Evolutionary conservation across 2,329 filamentous ascomycete genomes (phyloP).

Genomic region (Byssochlamys sp.): DNA sequence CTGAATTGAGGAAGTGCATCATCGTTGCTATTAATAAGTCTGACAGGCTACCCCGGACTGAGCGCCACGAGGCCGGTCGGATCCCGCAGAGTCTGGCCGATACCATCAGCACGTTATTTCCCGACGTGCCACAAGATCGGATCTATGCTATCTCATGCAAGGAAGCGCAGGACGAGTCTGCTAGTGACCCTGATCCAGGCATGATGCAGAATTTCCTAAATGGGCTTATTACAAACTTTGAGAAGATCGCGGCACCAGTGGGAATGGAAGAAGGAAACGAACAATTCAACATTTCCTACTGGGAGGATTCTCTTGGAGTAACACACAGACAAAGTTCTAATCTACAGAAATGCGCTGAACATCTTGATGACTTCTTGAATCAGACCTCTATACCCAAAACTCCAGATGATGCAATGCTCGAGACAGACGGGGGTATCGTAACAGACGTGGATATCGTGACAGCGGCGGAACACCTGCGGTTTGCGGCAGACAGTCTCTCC

Average conservation of each 20-base stretch:
- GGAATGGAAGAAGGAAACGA: slow-evolving; percentile 24
- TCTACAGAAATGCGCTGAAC: slow-evolving; percentile 59
- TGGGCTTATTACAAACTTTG: slow-evolving; percentile 59
- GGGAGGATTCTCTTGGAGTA: slow-evolving; percentile 78
- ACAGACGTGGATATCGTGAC: slow-evolving; percentile 66
- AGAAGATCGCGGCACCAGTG: slow-evolving; percentile 31
- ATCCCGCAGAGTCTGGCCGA: slow-evolving; percentile 23
- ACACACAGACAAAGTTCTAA: slow-evolving; percentile 81
- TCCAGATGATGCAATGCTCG: slow-evolving; percentile 10
- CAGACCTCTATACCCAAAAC: slow-evolving; percentile 35
- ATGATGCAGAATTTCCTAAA: slow-evolving; percentile 60
- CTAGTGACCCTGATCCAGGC: slow-evolving; percentile 42
- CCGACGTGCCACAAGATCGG: slow-evolving; percentile 34
- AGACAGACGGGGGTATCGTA: slow-evolving; percentile 7
- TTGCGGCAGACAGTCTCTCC: slow-evolving; percentile 69
- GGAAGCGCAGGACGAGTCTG: slow-evolving; percentile 35
- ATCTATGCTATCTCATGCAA: slow-evolving; percentile 65
- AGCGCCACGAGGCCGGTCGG: slow-evolving; percentile 5
- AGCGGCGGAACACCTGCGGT: slow-evolving; percentile 77
- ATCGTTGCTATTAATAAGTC: slow-evolving; percentile 54
- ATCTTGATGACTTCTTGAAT: slow-evolving; percentile 63
- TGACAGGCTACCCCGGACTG: slow-evolving; percentile 35
- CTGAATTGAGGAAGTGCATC: slow-evolving; percentile 43
- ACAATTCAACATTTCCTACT: slow-evolving; percentile 52
- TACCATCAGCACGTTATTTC: slow-evolving; percentile 32